Base-by-base conservation (phyloP, 2,329 filamentous ascomycete genomes). In the Madurella mycetomatis region DNA sequence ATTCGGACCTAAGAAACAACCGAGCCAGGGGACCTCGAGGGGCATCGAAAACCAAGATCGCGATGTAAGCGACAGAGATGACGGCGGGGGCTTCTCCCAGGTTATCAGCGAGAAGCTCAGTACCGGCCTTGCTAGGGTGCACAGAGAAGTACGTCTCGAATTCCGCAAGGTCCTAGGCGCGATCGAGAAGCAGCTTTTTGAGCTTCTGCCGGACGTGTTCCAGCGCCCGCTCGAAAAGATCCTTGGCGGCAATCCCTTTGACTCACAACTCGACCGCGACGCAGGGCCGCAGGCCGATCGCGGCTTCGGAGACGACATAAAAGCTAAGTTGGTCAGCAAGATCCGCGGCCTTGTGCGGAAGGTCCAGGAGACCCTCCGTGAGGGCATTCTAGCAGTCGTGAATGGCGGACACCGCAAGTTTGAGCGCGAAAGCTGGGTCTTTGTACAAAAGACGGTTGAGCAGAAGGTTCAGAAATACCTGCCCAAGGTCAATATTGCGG, bases 351-450 rank as follows among this genome's bases (percentile, higher is more conserved):
- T 76, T 2, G 67, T 76, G 5, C 70, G 69, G 16, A 76, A 76
- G 61, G 72, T 76, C 4, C 74, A 76, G 61, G 73, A 75, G 61
- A 74, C 68, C 9, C 62, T 76, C 15, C 73, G 74, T 1, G 70
- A 74, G 65, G 70, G 71, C 50, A 74, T 76, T 40, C 58, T 76
- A 5, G 71, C 67, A 0, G 67, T 76, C 1, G 74, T 76, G 17
- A 76, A 75, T 52, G 74, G 74, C 7, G 74, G 74, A 0, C 74
- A 76, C 47, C 73, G 74, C 64, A 75, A 73, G 65, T 74, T 76
- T 50, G 74, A 76, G 67, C 66, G 67, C 16, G 62, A 73, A 59
- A 76, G 72, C 55, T 76, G 74, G 74, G 61, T 74, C 7, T 76
- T 75, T 59, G 74, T 76, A 53, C 74, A 76, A 60, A 68, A 66